Evolutionary conservation across 1,284 basidiomycete species (phyloP).

Genomic region (Cutaneotrichosporon spelunceum): DNA sequence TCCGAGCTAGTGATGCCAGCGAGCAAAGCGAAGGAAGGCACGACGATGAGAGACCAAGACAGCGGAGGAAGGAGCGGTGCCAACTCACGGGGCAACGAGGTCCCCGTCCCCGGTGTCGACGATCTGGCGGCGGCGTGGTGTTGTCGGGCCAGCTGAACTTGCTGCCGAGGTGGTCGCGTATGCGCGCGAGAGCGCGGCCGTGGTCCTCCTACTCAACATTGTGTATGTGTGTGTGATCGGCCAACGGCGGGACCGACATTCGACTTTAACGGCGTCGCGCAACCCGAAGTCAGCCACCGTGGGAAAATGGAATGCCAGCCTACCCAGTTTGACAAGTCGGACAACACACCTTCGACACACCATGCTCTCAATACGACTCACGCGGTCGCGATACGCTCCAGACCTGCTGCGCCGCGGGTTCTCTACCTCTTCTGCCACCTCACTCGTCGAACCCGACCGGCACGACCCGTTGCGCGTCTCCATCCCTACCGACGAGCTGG

Average conservation of each 20-base stretch:
- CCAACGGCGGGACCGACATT: not conserved
- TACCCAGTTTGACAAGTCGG: not conserved
- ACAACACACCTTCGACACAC: not conserved
- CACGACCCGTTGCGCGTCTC: conserved; percentile 13
- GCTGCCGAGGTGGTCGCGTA: conserved; percentile 2
- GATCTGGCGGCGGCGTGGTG: conserved; percentile 1
- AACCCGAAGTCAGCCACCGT: not conserved
- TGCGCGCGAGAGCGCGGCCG: not conserved
- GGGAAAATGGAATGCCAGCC: not conserved
- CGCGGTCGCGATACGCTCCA: not conserved
- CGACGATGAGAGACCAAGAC: no score
- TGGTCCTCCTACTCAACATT: conserved; percentile 1
- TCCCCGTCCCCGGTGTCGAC: conserved; percentile 29
- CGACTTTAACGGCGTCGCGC: not conserved
- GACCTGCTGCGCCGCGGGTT: not conserved
- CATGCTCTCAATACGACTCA: not conserved
- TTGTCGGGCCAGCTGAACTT: not conserved
- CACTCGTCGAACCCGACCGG: not conserved
- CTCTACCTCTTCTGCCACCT: not conserved
- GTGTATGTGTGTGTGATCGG: not conserved
- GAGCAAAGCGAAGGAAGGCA: not conserved
- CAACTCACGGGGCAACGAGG: conserved; percentile 46
- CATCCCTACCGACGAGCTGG: conserved; percentile 12
- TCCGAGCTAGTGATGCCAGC: not conserved
- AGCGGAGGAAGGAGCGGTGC: not conserved